These are phyloP conservation scores for Cordyceps militaris DNA, from an alignment of 2,329 filamentous ascomycete genomes.

Conservation along the genomic window DNA sequence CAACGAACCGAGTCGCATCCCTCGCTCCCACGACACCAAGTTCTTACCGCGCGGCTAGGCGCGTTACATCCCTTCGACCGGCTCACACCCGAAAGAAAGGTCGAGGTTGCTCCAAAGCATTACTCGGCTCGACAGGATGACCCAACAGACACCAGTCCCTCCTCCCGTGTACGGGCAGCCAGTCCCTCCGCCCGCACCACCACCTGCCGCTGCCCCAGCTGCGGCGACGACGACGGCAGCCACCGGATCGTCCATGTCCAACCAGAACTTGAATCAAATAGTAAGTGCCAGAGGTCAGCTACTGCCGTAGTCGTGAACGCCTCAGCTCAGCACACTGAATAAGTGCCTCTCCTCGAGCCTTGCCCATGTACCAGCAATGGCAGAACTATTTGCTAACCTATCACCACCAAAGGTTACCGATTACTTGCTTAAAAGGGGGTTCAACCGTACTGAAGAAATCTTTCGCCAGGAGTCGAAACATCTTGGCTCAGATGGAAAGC, in stretches of 20 bases:
- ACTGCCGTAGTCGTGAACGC: conserved; percentile 17
- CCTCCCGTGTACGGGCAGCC: conserved; percentile 21
- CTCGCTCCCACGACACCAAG: no score
- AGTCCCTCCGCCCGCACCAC: conserved; percentile 26
- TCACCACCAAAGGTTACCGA: conserved; percentile 61
- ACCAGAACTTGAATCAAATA: conserved; percentile 92
- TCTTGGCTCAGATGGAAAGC: conserved; percentile 72
- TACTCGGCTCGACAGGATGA: not conserved
- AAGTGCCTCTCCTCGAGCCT: no score
- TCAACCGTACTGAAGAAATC: conserved; percentile 84
- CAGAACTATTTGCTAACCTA: conserved; percentile 14
- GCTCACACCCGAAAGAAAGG: not conserved
- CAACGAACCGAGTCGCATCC: no score
- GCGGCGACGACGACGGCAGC: conserved; percentile 26
- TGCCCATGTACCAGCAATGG: not conserved
- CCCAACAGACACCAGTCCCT: conserved; percentile 9
- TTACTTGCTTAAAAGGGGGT: conserved; percentile 92
- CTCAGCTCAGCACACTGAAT: not conserved
- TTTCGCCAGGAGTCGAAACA: conserved; percentile 85
- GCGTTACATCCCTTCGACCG: not conserved
- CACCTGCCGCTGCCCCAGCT: conserved; percentile 20
- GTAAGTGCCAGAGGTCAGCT: conserved; percentile 49
- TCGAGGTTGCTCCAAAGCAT: not conserved
- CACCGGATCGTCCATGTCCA: conserved; percentile 51
- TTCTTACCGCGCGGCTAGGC: not conserved